Percentiles rank a stretch among this genome's conserved stretches.
Conservation (phyloP, 495 filamentous ascomycete genomes). For the Penicillium paradoxum region DNA sequence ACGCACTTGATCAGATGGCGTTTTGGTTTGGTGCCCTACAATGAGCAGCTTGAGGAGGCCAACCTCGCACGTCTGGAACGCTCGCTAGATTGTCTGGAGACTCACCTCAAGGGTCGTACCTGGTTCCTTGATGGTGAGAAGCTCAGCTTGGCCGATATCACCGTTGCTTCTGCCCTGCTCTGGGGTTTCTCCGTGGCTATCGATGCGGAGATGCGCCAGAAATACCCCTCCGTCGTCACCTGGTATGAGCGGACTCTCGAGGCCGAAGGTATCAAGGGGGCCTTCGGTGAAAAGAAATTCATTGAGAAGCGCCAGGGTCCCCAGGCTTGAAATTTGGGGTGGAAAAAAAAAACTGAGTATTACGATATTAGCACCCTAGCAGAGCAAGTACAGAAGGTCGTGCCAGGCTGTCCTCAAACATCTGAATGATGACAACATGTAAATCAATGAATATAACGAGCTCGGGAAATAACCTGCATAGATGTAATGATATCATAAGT, state of each 20-base stretch:
- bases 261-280: conserved; percentile 46
- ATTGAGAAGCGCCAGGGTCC: conserved; percentile 36
- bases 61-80: conserved; percentile 26
- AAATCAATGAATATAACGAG: no score
- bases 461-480: background rate
- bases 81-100: conserved; percentile 40
- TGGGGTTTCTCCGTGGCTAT: conserved; percentile 40
- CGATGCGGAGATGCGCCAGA: conserved; percentile 47
- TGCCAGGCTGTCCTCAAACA: no score
- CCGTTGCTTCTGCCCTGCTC: conserved; percentile 35
- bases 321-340: conserved; percentile 3
- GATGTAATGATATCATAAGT: background rate
- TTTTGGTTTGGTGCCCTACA: conserved; percentile 27
- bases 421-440: no score
- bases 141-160: conserved; percentile 52
- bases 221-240: conserved; percentile 36
- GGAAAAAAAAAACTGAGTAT: no score
- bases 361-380: background rate
- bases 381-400: background rate
- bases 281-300: conserved; percentile 42
- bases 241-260: conserved; percentile 42
- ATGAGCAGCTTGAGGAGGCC: conserved; percentile 31
- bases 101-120: conserved; percentile 32
- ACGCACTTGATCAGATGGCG: conserved; percentile 29
- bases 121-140: conserved; percentile 44